Evolutionary conservation across 202 grass and related monocot species (phyloP), one percentile per base, ranked within the genome.

Genomic region (Dendrocalamus latiflorus): DNA sequence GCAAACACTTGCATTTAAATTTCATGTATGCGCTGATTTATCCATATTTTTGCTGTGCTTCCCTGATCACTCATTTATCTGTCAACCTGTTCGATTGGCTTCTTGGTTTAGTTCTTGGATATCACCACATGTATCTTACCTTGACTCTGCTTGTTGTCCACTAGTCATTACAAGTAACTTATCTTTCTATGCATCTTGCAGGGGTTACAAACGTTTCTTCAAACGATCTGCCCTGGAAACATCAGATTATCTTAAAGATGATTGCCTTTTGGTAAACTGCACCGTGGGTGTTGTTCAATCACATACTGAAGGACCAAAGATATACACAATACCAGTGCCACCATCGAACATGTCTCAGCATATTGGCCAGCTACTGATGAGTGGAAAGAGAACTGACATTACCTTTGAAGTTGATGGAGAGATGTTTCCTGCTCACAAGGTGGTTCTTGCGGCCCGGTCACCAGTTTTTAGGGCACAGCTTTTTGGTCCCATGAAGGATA

Each of bases 191-290:
- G n/a, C n/a, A n/a, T n/a, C n/a, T n/a, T n/a, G n/a, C n/a, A n/a
- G n/a, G n/a, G n/a, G n/a, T n/a, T 99, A 99, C 68, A 99, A 99
- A 76, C 89, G 96, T 37, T 99, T 99, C 76, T 99, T 90, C 77
- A 99, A 93, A 89, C 85, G 96, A 74, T 85, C 85, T 85, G 83
- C 83, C 24, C 83, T 99, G 61, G 96, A 99, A 83, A 79, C 87
- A 80, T 99, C 96, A 87, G 93, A 95, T 90, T 99, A 95, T 83
- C 87, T 99, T 72, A 99, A 95, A 89, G 93, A 99, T 66, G 96
- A 99, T 86, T 95, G 96, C 39, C 96, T 98, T 37, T 84, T 91
- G n/a, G 96, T 98, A 61, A 94, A 93, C 77, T 98, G 96, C 81
- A 98, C 87, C 0, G 96, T 98, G 60, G 96, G 96, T 78, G 96